Evolutionary conservation across 1,139 yeast genomes (phyloP), one percentile per base, ranked within the genome.

Genomic region (Nakaseomyces nivariensis): DNA sequence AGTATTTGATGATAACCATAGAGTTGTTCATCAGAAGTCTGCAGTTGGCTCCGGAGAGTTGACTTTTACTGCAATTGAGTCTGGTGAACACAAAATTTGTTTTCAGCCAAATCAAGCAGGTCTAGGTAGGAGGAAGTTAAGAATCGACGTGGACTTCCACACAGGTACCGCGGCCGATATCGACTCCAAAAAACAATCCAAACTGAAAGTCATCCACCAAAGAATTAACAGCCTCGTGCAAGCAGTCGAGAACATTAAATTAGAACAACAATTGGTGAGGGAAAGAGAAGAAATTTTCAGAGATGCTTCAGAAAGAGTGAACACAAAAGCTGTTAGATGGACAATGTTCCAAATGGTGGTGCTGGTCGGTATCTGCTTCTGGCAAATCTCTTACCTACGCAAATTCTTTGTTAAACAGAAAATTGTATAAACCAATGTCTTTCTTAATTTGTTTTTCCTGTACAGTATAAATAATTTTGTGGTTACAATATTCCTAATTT

Each of bases 61-160:
- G 66, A 77, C 84, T 26, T 83, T 82, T 67, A 77, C 80, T 34
- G 83, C 90, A 1, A 69, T 79, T 45, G 88, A 80, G 46, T 72
- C 81, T 36, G 94, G 92, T 42, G 86, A 82, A 61, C 92, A 85
- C 69, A 71, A 78, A 58, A 75, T 85, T 46, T 85, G 94, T 67
- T 73, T 83, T 60, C 79, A 82, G 51, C 84, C 88, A 4, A 75
- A 78, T 55, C 73, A 79, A 37, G 76, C 76, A 55, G 81, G 80
- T 51, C 75, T 74, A 66, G 72, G 70, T 51, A 70, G 65, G 65
- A 72, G 63, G 55, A 78, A 67, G 61, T 79, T 64, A 52, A 76
- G 72, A 65, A 68, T 79, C 55, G 62, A 63, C 36, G 58, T 76
- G 36, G 76, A 75, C 31, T 68, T 78, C 54, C 73, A 72, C 27